phyloP scores from a whole-genome alignment of 78 protist genomes.

The Dictyostelium firmibasis region DNA sequence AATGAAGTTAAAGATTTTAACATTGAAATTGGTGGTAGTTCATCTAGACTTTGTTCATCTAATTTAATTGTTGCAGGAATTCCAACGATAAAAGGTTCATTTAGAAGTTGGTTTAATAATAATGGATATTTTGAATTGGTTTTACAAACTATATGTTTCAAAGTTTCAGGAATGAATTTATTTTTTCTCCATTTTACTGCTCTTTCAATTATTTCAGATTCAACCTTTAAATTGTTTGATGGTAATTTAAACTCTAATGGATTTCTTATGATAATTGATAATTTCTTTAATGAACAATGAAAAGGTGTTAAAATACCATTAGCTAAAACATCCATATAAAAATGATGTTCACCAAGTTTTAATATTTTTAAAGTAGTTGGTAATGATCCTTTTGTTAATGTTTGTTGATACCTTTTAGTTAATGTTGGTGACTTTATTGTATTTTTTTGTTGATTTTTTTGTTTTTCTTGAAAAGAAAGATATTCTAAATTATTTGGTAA shows the following conservation, averaged over 20 bases:
- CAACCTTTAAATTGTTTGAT: not conserved
- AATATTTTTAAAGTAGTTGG: not conserved
- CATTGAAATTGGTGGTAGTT: not conserved
- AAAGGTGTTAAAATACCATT: not conserved
- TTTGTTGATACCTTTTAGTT: not conserved
- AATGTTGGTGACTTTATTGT: too few species aligned
- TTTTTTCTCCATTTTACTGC: not conserved
- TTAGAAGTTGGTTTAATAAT: not conserved
- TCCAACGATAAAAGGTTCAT: not conserved
- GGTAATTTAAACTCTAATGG: not conserved
- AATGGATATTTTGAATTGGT: not conserved
- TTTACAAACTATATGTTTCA: not conserved
- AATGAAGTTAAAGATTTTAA: not conserved
- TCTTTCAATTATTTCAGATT: not conserved
- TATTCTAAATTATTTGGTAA: not conserved
- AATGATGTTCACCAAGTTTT: not conserved
- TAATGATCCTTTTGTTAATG: not conserved
- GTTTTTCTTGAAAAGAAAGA: not conserved
- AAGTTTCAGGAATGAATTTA: not conserved
- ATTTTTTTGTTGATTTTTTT: too few species aligned
- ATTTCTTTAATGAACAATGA: not conserved
- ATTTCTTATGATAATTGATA: not conserved
- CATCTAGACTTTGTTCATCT: not conserved
- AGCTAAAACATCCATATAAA: not conserved
- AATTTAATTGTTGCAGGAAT: not conserved